Conservation (phyloP, 202 grass and related monocot genomes). For the Saccharum hybrid region DNA sequence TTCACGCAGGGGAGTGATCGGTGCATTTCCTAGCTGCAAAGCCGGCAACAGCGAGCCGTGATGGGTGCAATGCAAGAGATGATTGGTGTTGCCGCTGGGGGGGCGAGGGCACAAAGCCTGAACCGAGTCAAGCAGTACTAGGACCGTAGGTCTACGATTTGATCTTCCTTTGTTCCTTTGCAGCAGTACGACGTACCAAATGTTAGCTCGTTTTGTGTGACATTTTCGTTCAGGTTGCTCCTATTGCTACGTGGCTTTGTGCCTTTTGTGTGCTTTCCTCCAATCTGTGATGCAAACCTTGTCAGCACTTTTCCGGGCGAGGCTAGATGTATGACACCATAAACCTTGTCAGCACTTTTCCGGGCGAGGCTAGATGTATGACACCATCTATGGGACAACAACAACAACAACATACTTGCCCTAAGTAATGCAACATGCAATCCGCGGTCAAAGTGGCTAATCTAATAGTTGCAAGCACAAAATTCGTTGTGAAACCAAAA, state of each 20-base stretch:
- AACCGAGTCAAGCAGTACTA: neutral
- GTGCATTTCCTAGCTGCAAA: neutral
- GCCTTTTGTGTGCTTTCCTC: too few relatives aligned
- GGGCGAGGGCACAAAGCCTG: neutral
- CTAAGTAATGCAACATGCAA: too few relatives aligned
- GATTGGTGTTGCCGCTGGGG: neutral
- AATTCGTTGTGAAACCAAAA: too few relatives aligned
- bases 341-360: too few relatives aligned
- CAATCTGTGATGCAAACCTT: neutral
- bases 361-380: too few relatives aligned
- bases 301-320: too few relatives aligned
- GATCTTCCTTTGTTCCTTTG: neutral
- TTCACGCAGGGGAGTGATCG: conserved; percentile 29
- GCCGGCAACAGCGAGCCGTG: neutral
- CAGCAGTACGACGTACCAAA: neutral
- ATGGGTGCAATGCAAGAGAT: neutral
- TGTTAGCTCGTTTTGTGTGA: neutral
- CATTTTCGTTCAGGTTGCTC: neutral
- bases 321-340: too few relatives aligned
- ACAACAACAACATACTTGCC: too few relatives aligned
- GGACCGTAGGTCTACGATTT: neutral
- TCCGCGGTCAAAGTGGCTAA: too few relatives aligned
- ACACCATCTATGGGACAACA: too few relatives aligned
- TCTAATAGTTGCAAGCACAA: too few relatives aligned
- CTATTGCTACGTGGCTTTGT: neutral